These are phyloP conservation scores for Blastomyces parvus DNA, from an alignment of 2,329 filamentous ascomycete species.

Conservation along the genomic window DNA sequence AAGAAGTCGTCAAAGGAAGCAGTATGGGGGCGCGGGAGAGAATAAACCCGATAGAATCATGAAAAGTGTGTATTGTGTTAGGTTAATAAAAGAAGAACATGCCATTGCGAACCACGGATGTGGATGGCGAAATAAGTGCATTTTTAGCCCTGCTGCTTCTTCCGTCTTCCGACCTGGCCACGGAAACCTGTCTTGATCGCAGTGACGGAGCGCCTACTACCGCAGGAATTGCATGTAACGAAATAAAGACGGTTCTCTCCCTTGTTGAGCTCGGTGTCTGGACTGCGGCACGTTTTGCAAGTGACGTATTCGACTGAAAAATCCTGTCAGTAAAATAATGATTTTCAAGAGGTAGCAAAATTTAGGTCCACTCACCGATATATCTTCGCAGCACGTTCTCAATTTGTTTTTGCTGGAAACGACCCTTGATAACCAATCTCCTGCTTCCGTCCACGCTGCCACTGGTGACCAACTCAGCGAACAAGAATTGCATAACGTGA, in stretches of 20 bases:
- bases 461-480: constrained; percentile 94
- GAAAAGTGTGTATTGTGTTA: background rate
- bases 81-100: constrained; percentile 14
- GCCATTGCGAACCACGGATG: background rate
- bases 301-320: constrained; percentile 81
- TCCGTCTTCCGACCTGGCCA: constrained; percentile 97
- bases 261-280: constrained; percentile 94
- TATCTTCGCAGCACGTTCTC: constrained; percentile 95
- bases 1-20: background rate
- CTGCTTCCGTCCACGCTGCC: constrained; percentile 89
- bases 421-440: constrained; percentile 95
- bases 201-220: constrained; percentile 75
- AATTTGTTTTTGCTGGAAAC: constrained; percentile 99
- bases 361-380: constrained; percentile 56
- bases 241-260: constrained; percentile 99
- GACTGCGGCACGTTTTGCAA: constrained; percentile 94
- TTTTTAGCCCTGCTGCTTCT: constrained; percentile 74
- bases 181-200: constrained; percentile 99
- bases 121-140: constrained; percentile 4
- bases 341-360: background rate
- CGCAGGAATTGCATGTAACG: constrained; percentile 89
- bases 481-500: constrained; percentile 93
- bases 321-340: constrained; percentile 1
- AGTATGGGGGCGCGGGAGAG: no score
- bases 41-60: background rate